Evolutionary conservation across 176 grass and related monocot species (phyloP), one percentile per base, ranked within the genome.

Genomic region (Paspalum vaginatum): DNA sequence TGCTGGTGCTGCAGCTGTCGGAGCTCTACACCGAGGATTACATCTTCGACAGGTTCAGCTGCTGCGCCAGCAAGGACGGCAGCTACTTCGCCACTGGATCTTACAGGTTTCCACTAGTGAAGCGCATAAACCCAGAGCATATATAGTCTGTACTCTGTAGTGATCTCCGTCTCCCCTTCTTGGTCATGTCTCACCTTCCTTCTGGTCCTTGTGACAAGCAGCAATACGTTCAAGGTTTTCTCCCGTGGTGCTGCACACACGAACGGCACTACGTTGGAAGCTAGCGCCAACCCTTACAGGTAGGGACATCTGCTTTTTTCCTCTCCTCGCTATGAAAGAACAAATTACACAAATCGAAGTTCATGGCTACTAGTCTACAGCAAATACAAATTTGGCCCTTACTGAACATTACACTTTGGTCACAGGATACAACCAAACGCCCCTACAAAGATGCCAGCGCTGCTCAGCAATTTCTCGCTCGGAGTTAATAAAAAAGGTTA

Each of bases 21-120:
- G 89, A 92, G 79, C 72, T 92, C 72, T 95, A 95, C 78, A 90
- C 89, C 74, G 80, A 92, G 45, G 93, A 90, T 26, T 83, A 60
- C 48, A 92, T 95, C 39, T 95, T 95, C 27, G 85, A 95, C 75
- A 85, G 91, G 75, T 92, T 92, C 66, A 88, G 75, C 78, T 95
- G 89, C 62, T 92, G 89, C 72, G 39, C 85, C 48, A 90, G 89
- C 78, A 90, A 85, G 46, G 85, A 88, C 59, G 93, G 93, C 45
- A 65, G 26, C 65, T 64, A 85, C 47, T 88, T 92, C 40, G 93
- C 93, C 26, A 92, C 93, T 42, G 93, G 93, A 72, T 95, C 93
- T 51, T 95, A 95, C 87, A 95, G 87, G 93, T 95, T 56, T 60
- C 25, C 49, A 27, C 32, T 60, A 5, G 25, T 32, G 14, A 40